Percentiles rank a stretch among this genome's conserved stretches.
These are phyloP conservation scores for Teratosphaeria gauchensis DNA, from an alignment of 2,329 filamentous ascomycete species.

Conservation along the genomic window DNA sequence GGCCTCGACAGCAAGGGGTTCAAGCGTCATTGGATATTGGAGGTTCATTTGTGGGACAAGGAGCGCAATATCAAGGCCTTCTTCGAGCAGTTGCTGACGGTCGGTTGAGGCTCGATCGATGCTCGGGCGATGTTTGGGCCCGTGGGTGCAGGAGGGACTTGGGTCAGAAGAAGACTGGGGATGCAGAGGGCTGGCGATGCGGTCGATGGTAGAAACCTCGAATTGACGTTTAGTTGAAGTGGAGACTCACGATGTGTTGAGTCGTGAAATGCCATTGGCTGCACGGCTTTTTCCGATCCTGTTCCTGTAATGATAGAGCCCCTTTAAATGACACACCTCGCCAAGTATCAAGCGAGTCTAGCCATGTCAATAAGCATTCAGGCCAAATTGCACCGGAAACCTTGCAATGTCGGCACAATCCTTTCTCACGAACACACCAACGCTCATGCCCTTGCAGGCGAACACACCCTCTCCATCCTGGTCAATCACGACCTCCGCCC, in stretches of 20 bases:
- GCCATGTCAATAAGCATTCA: background rate
- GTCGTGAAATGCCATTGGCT: background rate
- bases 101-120: background rate
- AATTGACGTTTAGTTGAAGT: background rate
- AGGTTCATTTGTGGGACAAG: conserved; percentile 32
- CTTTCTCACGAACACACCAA: conserved; percentile 53
- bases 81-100: conserved; percentile 26
- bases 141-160: no score
- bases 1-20: conserved; percentile 31
- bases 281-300: background rate
- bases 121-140: background rate
- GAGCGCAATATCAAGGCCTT: conserved; percentile 34
- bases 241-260: no score
- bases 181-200: background rate
- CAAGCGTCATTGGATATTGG: conserved; percentile 41
- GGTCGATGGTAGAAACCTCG: background rate
- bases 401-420: conserved; percentile 23
- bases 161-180: no score
- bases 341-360: background rate
- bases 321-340: background rate
- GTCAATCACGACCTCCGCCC: conserved; percentile 49
- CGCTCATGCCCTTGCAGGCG: conserved; percentile 42
- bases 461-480: conserved; percentile 51
- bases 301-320: background rate
- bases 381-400: conserved; percentile 5